These are phyloP conservation scores for Pyrenophora graminea DNA, from an alignment of 2,329 filamentous ascomycete species.

Conservation along the genomic window DNA sequence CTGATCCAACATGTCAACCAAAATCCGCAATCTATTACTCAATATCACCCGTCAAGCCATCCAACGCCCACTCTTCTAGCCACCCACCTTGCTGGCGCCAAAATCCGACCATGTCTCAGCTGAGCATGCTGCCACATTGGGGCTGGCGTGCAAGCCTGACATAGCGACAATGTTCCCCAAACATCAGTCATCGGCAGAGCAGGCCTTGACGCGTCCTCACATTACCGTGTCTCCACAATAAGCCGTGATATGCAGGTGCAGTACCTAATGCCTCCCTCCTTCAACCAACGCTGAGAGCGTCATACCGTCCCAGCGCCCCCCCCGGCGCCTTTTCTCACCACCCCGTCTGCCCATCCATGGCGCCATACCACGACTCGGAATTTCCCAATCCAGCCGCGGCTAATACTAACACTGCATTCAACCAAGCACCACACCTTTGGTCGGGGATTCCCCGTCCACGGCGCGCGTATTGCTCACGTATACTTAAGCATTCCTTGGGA, in stretches of 20 bases:
- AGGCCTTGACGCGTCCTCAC: conserved; percentile 13
- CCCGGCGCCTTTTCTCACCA: background rate
- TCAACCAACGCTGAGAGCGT: background rate
- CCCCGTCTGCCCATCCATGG: background rate
- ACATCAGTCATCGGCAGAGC: background rate
- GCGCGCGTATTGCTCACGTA: background rate
- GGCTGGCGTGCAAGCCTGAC: background rate
- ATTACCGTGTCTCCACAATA: conserved; percentile 6
- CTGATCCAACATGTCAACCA: too few species aligned
- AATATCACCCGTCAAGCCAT: background rate
- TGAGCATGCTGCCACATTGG: too few species aligned
- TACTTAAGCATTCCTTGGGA: background rate
- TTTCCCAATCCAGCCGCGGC: background rate
- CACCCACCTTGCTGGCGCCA: too few species aligned
- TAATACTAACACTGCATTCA: background rate
- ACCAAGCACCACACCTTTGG: background rate
- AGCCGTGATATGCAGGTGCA: conserved; percentile 11
- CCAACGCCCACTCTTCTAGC: too few species aligned
- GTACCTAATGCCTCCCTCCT: background rate
- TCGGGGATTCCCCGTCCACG: conserved; percentile 1
- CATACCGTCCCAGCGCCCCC: background rate
- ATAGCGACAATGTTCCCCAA: background rate
- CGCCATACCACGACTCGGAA: conserved; percentile 3
- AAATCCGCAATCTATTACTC: conserved; percentile 12
- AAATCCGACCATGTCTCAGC: too few species aligned